phyloP scores from a whole-genome alignment of 2,329 filamentous ascomycete genomes.

The Ceratocystis smalleyi region DNA sequence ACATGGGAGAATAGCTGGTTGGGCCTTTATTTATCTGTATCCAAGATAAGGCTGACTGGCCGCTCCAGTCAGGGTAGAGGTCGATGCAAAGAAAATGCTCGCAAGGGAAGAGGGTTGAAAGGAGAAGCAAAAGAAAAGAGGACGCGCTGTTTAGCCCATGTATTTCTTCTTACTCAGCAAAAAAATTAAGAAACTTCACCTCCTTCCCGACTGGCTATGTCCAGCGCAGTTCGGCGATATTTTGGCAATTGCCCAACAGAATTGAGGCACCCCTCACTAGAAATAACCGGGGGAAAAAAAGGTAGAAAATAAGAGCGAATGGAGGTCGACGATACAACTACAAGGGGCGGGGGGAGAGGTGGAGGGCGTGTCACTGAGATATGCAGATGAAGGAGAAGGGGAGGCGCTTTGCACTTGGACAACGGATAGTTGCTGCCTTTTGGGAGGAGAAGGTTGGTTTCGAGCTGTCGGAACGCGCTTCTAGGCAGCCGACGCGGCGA shows the following conservation, averaged over 20 bases:
- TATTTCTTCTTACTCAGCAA: not conserved
- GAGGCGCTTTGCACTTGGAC: not conserved
- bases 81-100: not conserved
- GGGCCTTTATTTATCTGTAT: not conserved
- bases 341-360: not conserved
- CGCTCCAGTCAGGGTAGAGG: not conserved
- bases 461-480: not conserved
- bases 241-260: not conserved
- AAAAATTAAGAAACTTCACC: not conserved
- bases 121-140: not conserved
- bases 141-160: not conserved
- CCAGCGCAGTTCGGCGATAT: not conserved
- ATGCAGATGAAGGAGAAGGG: not conserved
- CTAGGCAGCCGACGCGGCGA: conserved; percentile 10
- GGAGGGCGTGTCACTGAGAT: not conserved
- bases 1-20: not conserved
- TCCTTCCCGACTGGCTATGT: not conserved
- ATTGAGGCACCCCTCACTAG: not conserved
- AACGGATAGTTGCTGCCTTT: not conserved
- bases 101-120: not conserved
- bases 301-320: not conserved
- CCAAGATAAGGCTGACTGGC: not conserved
- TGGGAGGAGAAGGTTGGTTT: not conserved
- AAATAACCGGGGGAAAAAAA: not conserved
- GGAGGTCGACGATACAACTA: not conserved